These are phyloP conservation scores for Lycium barbarum DNA, from an alignment of 257 asterid genomes.

Conservation along the genomic window DNA sequence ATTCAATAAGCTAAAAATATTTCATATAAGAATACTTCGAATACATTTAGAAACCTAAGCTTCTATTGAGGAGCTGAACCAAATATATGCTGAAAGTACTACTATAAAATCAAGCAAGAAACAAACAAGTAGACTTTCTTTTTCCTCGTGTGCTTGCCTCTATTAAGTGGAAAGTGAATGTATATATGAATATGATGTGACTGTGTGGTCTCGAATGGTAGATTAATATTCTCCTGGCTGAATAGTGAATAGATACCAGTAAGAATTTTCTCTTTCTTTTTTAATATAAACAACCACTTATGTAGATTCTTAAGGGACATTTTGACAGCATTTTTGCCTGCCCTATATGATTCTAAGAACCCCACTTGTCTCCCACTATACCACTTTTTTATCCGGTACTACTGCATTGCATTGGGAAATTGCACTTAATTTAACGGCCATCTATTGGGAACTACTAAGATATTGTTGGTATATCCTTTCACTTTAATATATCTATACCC, in stretches of 20 bases:
- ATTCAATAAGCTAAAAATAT: too few species aligned
- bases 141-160: neutral
- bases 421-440: constrained; percentile 33
- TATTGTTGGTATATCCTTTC: too few species aligned
- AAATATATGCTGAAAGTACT: neutral
- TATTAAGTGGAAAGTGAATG: constrained; percentile 10
- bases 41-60: neutral
- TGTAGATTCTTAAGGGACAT: constrained; percentile 21
- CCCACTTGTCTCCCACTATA: constrained; percentile 51
- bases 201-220: neutral
- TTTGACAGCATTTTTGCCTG: constrained; percentile 20
- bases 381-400: constrained; percentile 13
- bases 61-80: neutral
- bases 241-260: neutral
- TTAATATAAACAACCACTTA: neutral
- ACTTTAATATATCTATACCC: too few species aligned
- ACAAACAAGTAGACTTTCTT: neutral
- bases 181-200: neutral
- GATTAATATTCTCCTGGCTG: neutral
- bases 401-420: constrained; percentile 41
- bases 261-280: neutral
- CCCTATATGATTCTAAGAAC: constrained; percentile 39
- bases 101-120: neutral
- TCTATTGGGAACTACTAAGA: neutral
- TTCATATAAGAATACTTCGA: neutral